Conservation (phyloP, 2,329 filamentous ascomycete species). For the Dothideomycetes sp. region DNA sequence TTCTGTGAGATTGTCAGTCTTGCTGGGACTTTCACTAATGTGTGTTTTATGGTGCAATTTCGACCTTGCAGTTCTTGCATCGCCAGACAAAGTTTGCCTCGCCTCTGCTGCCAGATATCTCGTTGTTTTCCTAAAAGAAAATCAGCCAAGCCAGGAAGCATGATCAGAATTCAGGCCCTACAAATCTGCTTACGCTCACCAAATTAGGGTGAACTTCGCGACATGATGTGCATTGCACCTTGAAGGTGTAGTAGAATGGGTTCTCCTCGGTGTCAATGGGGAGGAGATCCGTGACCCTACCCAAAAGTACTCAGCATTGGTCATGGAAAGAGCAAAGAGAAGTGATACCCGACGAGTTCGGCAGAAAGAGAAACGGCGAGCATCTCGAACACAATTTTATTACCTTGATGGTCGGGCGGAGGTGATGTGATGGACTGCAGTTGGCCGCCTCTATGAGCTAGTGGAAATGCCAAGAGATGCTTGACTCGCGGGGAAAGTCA, state of each 20-base stretch:
- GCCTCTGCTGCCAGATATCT: constrained; percentile 83
- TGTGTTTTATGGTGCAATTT: constrained; percentile 13
- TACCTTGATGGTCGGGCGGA: neutral
- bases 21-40: too few species aligned
- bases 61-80: constrained; percentile 94
- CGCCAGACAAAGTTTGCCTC: constrained; percentile 99
- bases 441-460: constrained; percentile 1
- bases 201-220: constrained; percentile 80
- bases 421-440: neutral
- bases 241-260: constrained; percentile 96
- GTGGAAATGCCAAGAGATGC: too few species aligned
- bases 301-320: constrained; percentile 8
- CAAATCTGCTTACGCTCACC: constrained; percentile 80
- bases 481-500: too few species aligned
- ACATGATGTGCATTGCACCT: constrained; percentile 96
- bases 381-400: constrained; percentile 36
- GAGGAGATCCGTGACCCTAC: constrained; percentile 78
- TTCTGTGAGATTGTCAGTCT: constrained; percentile 37
- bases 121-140: constrained; percentile 61
- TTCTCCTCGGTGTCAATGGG: constrained; percentile 70
- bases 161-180: constrained; percentile 35
- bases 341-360: constrained; percentile 54
- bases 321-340: constrained; percentile 2
- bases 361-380: constrained; percentile 56
- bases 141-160: neutral